These are phyloP conservation scores for Picochlorum costavermella DNA, from an alignment of 139 green algal genomes.

Conservation along the genomic window DNA sequence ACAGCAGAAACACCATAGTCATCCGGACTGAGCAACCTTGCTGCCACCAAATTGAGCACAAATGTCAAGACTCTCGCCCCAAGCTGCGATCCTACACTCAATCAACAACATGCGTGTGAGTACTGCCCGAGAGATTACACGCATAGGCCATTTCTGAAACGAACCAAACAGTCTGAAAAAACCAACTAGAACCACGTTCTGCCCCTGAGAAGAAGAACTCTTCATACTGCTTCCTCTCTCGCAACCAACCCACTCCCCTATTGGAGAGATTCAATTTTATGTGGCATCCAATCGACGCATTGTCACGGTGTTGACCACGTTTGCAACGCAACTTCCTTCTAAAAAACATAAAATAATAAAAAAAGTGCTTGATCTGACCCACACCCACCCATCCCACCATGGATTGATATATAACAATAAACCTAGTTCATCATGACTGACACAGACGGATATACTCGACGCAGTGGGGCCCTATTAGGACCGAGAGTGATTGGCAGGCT, in stretches of 20 bases:
- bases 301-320: not conserved
- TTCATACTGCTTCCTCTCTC: too few relatives aligned
- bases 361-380: not conserved
- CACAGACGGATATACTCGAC: conserved; percentile 2
- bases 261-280: not conserved
- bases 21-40: conserved; percentile 58
- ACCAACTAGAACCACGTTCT: too few relatives aligned
- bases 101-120: too few relatives aligned
- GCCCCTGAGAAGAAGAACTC: too few relatives aligned
- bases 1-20: conserved; percentile 72
- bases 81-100: conserved; percentile 69
- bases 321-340: not conserved
- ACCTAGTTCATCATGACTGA: not conserved
- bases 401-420: not conserved
- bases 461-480: conserved; percentile 6
- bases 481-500: conserved; percentile 57
- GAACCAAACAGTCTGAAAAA: too few relatives aligned
- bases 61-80: conserved; percentile 70
- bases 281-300: not conserved
- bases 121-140: too few relatives aligned
- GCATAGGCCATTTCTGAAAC: too few relatives aligned
- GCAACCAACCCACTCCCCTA: too few relatives aligned
- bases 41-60: conserved; percentile 67
- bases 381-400: too few relatives aligned
- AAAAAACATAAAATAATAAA: not conserved